phyloP scores from a whole-genome alignment of 306 rosid species.

The Vachellia collinsii region DNA sequence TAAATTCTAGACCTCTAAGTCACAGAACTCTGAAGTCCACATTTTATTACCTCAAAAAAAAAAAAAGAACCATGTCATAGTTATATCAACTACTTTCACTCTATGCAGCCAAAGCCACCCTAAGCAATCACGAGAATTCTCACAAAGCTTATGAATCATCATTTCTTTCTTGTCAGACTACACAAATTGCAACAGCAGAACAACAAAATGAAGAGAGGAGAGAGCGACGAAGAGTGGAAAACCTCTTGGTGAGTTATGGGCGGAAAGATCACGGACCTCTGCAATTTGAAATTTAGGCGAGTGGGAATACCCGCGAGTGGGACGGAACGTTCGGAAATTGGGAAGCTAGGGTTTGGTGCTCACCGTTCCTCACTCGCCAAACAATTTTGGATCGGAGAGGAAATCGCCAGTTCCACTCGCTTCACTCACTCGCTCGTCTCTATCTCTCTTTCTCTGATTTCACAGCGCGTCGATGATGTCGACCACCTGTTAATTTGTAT shows the following conservation, averaged over 20 bases:
- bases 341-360: conserved; percentile 27
- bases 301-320: conserved; percentile 20
- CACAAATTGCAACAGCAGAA: not conserved
- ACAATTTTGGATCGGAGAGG: conserved; percentile 46
- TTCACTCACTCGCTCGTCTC: conserved; percentile 48
- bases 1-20: conserved; percentile 19
- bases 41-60: not conserved
- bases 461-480: conserved; percentile 49
- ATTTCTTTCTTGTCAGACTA: not conserved
- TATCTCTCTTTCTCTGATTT: conserved; percentile 23
- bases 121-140: not conserved
- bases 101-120: not conserved
- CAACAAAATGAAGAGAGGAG: not conserved
- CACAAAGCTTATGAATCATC: conserved; percentile 17
- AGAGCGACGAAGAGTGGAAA: not conserved
- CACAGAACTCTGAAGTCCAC: conserved; percentile 2
- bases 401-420: conserved; percentile 52
- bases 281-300: conserved; percentile 40
- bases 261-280: not conserved
- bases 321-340: conserved; percentile 35
- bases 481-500: not conserved
- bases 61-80: not conserved
- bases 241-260: conserved; percentile 19
- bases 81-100: conserved; percentile 11
- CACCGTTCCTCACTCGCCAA: not conserved